Percentiles rank a stretch among this genome's conserved stretches.
Conservation (phyloP, 257 asterid genomes). For the Coffea eugenioides region DNA sequence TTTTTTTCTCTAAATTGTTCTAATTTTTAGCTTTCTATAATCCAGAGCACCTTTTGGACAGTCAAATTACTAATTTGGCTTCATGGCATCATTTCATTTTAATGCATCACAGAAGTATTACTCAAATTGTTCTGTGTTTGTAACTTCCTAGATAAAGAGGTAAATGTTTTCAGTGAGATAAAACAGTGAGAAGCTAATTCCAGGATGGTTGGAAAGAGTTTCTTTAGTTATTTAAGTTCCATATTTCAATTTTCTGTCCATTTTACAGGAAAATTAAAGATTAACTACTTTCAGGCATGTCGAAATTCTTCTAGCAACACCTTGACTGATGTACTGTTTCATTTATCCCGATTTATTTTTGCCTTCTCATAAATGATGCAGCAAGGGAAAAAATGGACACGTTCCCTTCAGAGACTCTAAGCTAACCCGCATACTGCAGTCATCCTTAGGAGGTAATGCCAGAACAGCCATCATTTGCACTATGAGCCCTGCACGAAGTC, state of each 20-base stretch:
- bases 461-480: conserved; percentile 91
- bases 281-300: background rate
- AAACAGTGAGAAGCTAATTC: background rate
- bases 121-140: background rate
- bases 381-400: conserved; percentile 85
- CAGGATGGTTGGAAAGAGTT: background rate
- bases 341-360: conserved; percentile 7
- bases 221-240: background rate
- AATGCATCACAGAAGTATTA: background rate
- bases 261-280: background rate
- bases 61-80: background rate
- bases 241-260: background rate
- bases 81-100: background rate
- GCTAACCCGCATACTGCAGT: conserved; percentile 90
- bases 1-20: background rate
- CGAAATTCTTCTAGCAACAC: background rate
- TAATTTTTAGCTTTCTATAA: background rate
- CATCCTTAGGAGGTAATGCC: conserved; percentile 86
- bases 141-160: background rate
- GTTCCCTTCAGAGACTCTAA: conserved; percentile 93
- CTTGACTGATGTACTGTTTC: background rate
- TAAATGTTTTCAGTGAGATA: background rate
- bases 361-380: conserved; percentile 32
- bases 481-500: conserved; percentile 87
- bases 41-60: background rate